phyloP scores from a whole-genome alignment of 1,284 basidiomycete species.

The Leucoagaricus sp. region DNA sequence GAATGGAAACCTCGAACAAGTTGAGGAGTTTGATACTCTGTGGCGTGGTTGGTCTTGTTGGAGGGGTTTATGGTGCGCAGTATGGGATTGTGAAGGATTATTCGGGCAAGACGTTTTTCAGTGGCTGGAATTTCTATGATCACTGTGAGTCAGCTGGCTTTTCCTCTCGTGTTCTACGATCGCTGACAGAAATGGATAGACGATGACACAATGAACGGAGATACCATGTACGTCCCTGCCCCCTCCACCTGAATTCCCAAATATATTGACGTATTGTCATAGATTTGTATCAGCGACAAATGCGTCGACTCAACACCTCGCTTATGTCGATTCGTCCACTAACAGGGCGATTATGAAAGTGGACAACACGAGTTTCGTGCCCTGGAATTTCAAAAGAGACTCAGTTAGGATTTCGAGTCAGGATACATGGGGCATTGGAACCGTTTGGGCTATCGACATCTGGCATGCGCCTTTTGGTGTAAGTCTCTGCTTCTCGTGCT shows the following conservation, averaged over 20 bases:
- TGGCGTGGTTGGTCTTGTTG: neutral
- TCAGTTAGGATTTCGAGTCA: constrained; percentile 65
- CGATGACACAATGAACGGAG: constrained; percentile 73
- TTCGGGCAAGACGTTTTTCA: constrained; percentile 52
- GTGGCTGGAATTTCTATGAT: constrained; percentile 57
- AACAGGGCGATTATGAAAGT: constrained; percentile 71
- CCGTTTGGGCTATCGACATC: constrained; percentile 67
- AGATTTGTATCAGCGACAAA: constrained; percentile 58
- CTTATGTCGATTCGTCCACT: constrained; percentile 60
- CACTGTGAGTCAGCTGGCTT: constrained; percentile 37
- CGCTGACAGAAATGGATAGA: constrained; percentile 34
- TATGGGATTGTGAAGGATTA: constrained; percentile 52
- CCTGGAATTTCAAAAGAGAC: constrained; percentile 67
- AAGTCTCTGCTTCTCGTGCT: constrained; percentile 21
- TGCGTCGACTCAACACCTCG: constrained; percentile 52
- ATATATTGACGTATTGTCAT: constrained; percentile 2
- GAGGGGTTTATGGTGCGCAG: constrained; percentile 14
- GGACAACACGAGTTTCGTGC: constrained; percentile 62
- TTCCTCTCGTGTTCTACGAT: neutral
- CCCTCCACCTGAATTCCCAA: too few relatives aligned
- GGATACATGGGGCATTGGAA: constrained; percentile 61
- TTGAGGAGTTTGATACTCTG: neutral
- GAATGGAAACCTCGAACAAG: neutral
- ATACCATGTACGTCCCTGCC: constrained; percentile 46
- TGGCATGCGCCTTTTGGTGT: constrained; percentile 72